Base-by-base conservation (phyloP, 129 eudicot genomes). In the Arctium minus region DNA sequence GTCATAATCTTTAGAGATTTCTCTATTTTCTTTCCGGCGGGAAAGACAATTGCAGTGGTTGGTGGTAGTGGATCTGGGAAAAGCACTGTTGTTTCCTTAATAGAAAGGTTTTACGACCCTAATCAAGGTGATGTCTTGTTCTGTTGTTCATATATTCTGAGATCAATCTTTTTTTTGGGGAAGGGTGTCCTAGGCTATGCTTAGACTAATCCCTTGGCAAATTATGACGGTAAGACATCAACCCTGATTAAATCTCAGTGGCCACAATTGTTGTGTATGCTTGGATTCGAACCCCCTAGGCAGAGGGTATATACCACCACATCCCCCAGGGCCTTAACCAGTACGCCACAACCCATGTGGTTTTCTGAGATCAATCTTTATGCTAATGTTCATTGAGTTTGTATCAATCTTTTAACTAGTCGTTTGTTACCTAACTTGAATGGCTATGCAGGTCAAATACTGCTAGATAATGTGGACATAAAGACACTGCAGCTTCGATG, bases 41-140 rank as follows among this genome's bases (percentile, higher is more conserved):
- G 99, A 70, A 95, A 95, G 87, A 95, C 97, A 0, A 97, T 95
- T 75, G 99, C 99, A 3, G 97, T 95, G 40, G 99, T 95, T 77
- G 99, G 99, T 82, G 97, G 97, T 70, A 95, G 98, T 85, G 98
- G 98, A 4, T 95, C 98, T 4, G 98, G 98, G 72, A 95, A 95
- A 87, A 95, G 99, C 84, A 95, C 99, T 1, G 97, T 95, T 80
- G 97, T 95, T 67, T 93, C 99, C 33, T 85, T 95, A 33, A 91
- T 95, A 22, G 99, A 93, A 80, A 83, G 99, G 83, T 95, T 95
- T 81, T 95, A 95, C 48, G 99, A 95, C 77, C 99, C 99, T 82
- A 95, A 75, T 85, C 93, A 93, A 37, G 99, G 99, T 95, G 88
- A 32, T 15, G 1, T 2, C 7, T 8, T 68, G 3, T 50, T 68